phyloP scores from a whole-genome alignment of 306 rosid species.

The Trichosanthes truncata region DNA sequence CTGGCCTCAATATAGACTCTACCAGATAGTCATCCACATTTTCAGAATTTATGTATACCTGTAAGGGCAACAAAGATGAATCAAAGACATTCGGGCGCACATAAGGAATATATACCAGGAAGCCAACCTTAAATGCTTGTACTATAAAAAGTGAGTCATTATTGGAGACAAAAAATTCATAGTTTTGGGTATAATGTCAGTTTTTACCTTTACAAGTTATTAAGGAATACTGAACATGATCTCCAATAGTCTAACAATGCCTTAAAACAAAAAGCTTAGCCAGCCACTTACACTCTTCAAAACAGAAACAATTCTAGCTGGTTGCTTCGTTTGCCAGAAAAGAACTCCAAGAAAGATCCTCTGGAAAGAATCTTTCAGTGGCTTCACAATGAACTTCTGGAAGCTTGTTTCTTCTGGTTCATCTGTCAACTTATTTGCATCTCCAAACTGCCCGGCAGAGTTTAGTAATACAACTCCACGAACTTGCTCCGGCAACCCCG shows the following conservation, averaged over 20 bases:
- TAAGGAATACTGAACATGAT: background rate
- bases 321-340: slow-evolving; percentile 96
- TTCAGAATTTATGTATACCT: slow-evolving; percentile 64
- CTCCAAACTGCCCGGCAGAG: slow-evolving; percentile 87
- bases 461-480: slow-evolving; percentile 71
- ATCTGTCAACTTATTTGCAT: slow-evolving; percentile 28
- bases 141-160: background rate
- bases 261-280: slow-evolving; percentile 10
- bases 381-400: slow-evolving; percentile 53
- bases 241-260: background rate
- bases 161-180: background rate
- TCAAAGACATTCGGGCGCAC: background rate
- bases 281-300: slow-evolving; percentile 61
- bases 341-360: slow-evolving; percentile 70
- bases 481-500: slow-evolving; percentile 57
- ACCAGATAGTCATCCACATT: slow-evolving; percentile 95
- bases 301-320: slow-evolving; percentile 61
- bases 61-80: slow-evolving; percentile 12
- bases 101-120: background rate
- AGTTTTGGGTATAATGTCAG: background rate
- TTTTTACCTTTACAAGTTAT: background rate
- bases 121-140: background rate
- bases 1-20: slow-evolving; percentile 76
- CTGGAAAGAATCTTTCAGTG: slow-evolving; percentile 76
- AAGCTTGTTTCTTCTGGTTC: slow-evolving; percentile 51